These are phyloP conservation scores for Peniophora sp. DNA, from an alignment of 1,284 basidiomycete genomes.

Conservation along the genomic window DNA sequence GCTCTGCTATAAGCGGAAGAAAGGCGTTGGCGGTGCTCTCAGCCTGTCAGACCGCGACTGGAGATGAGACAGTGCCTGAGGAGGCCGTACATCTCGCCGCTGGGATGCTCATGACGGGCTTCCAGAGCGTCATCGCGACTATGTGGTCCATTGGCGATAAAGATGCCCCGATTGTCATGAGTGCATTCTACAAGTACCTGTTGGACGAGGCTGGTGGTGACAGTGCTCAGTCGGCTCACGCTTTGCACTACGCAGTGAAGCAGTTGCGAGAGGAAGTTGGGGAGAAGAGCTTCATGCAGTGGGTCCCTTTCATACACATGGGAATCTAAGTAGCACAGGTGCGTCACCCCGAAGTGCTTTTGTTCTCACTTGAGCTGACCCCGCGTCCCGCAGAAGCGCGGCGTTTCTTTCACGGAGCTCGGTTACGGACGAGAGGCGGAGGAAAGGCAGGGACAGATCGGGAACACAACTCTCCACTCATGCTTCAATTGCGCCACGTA, in stretches of 20 bases:
- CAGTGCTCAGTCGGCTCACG: not conserved
- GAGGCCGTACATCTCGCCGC: constrained; percentile 12
- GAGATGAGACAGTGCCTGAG: constrained; percentile 8
- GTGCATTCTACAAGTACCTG: not conserved
- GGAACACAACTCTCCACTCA: too few relatives aligned
- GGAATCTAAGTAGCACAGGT: constrained; percentile 12
- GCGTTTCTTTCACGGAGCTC: too few relatives aligned
- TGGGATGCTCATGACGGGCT: constrained; percentile 12
- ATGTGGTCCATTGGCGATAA: constrained; percentile 12
- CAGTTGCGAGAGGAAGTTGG: constrained; percentile 9
- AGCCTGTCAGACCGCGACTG: constrained; percentile 11
- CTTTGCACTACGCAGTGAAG: constrained; percentile 12
- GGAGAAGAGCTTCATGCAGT: constrained; percentile 14
- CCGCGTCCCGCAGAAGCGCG: too few relatives aligned
- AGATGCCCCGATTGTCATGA: not conserved
- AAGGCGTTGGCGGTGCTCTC: constrained; percentile 10
- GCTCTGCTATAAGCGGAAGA: not conserved
- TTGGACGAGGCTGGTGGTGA: not conserved
- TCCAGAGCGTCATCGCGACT: constrained; percentile 11
- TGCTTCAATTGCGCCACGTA: too few relatives aligned
- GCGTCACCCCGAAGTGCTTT: not conserved
- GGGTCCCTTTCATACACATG: constrained; percentile 22
- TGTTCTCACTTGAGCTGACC: too few relatives aligned
- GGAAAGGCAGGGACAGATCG: too few relatives aligned
- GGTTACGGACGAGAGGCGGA: too few relatives aligned